Conservation (phyloP, 2,329 filamentous ascomycete genomes). For the Aspergillus sclerotialis region DNA sequence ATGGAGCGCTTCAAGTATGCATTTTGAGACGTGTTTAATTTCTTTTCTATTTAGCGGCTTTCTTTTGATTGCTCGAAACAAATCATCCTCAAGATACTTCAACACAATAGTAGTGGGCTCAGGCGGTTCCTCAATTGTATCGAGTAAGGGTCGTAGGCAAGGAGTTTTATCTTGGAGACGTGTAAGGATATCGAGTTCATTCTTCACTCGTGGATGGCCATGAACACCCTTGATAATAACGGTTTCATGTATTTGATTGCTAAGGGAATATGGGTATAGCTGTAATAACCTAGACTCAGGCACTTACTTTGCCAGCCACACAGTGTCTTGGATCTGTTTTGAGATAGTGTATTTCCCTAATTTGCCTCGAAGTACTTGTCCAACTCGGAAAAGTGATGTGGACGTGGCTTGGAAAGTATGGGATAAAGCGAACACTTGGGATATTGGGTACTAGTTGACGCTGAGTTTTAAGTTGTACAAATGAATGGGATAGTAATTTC, state of each 20-base stretch:
- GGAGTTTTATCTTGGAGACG: not conserved
- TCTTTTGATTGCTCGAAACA: conserved; percentile 4
- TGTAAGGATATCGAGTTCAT: not conserved
- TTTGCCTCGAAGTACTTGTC: not conserved
- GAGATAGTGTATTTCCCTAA: not conserved
- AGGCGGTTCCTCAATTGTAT: not conserved
- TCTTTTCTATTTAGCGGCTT: conserved; percentile 9
- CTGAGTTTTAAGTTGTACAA: too few species aligned
- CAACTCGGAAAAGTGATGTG: conserved; percentile 8
- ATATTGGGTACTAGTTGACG: too few species aligned
- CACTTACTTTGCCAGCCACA: not conserved
- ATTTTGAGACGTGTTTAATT: conserved; percentile 12
- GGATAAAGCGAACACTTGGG: too few species aligned
- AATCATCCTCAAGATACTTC: conserved; percentile 13
- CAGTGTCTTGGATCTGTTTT: not conserved
- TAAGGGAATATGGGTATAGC: not conserved
- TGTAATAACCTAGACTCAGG: too few species aligned
- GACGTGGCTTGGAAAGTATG: too few species aligned
- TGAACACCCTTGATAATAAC: not conserved
- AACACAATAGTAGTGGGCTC: conserved; percentile 11
- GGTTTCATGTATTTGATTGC: not conserved
- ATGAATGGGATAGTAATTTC: too few species aligned
- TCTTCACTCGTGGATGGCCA: not conserved
- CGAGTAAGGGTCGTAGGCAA: not conserved
- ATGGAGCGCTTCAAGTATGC: conserved; percentile 8